Evolutionary conservation across 176 grass and related monocot species (phyloP), one percentile per base, ranked within the genome.

Genomic region (Rhynchospora tenuis): DNA sequence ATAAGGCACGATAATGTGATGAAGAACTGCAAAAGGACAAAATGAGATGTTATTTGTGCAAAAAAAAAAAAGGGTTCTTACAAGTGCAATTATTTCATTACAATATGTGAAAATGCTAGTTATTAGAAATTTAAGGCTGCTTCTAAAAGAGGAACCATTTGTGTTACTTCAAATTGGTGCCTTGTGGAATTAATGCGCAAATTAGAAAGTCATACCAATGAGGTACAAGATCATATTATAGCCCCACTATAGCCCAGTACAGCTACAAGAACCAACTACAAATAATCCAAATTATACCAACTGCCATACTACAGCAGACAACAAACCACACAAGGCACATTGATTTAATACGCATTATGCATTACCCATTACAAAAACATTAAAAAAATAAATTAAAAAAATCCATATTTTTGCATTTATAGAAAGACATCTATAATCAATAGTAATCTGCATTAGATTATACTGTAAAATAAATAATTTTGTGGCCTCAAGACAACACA

Each of bases 1-100:
- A 97, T 97, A 63, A 88, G 23, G 86, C 94, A 97, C 66, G 91
- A 97, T 15, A 92, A 68, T 16, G 64, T 10, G 60, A 97, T 88
- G 75, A 94, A 97, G 64, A 94, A 76, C 91, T 97, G 88, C 75
- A 86, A 27, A 31, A 33, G 50, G 24, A 77, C 3, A 66, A 56
- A 28, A 55, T 31, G 5, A 77, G 15, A 74, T 50, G 15, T 77
- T 77, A 56, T 6, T 77, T 31, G 5, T n/a, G 33, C 33, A 2
- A 38, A 38, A 38, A 68, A 3, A 28, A 70, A 33, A 55, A 56
- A 77, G 31, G 2, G 15, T 56, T 10, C 2, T 70, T 44, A 44
- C 16, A 20, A 71, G 67, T 44, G 9, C 65, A 71, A 11, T 20
- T n/a, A 29, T 76, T 29, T 76, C 24, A 29, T 29, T 28, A 29